Base-by-base conservation (phyloP, 179 eudicot species). In the Corrigiola litoralis region DNA sequence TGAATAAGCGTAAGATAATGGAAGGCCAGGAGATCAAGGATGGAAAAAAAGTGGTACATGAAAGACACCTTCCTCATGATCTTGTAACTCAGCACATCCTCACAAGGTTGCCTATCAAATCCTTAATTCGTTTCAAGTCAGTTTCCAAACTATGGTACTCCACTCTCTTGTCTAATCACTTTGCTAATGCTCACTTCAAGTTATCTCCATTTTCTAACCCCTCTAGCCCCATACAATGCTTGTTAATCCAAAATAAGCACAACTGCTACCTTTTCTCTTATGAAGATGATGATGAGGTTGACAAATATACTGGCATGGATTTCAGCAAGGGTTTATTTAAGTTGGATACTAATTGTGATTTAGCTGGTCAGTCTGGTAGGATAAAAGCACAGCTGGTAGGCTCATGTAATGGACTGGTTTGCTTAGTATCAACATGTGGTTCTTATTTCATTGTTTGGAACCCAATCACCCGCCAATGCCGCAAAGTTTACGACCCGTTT, bases 381-480 rank as follows among this genome's bases (percentile, higher is more conserved):
- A n/a, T n/a, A n/a, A n/a, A n/a, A n/a, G n/a, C n/a, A n/a, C n/a
- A n/a, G n/a, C 18, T 67, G 16, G 71, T 67, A 0, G 71, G 65
- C 1, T 57, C 40, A 2, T 58, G 47, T 23, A 67, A 67, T 46
- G 71, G 71, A 36, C 25, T 67, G 57, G 64, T 67, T 34, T 58
- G 71, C 25, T 34, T 67, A 11, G 71, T 27, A 33, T 38, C 52
- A 4, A 31, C 2, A 46, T 47, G 16, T 33, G 57, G 65, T 11
- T 23, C 42, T 2, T 47, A 20, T 28, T 67, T 67, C 71, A 47
- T 67, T 21, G 2, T 66, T 12, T 56, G 51, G 33, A 66, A 66
- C 17, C 63, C 70, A 13, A 16, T 34, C 14, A 66, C 63, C 0
- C 18, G 40, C 0, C 6, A 66, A 31, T 44, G 23, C 18, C 13